Conservation (phyloP, 192 early-diverging fungal species). For the Paraglomus occultum region DNA sequence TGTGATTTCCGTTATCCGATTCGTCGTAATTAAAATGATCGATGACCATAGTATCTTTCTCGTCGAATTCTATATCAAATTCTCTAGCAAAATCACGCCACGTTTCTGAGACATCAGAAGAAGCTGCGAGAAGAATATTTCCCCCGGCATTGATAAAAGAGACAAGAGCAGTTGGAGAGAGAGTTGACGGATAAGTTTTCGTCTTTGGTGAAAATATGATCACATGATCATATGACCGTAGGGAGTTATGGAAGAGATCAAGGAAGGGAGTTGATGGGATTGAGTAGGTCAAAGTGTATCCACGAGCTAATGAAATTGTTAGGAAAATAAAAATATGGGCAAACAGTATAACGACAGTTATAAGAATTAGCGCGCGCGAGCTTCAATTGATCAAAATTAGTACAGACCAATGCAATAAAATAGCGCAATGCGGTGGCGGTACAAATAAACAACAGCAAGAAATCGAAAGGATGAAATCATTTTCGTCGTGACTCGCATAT, state of each 20-base stretch:
- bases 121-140: constrained; percentile 78
- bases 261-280: constrained; percentile 52
- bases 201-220: constrained; percentile 77
- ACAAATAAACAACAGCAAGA: not conserved
- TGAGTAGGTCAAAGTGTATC: constrained; percentile 58
- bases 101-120: constrained; percentile 60
- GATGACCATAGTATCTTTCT: constrained; percentile 60
- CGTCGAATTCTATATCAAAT: constrained; percentile 86
- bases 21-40: constrained; percentile 65
- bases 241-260: constrained; percentile 56
- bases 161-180: constrained; percentile 56
- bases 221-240: constrained; percentile 76
- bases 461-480: not conserved
- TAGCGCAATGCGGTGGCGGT: not conserved
- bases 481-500: too few relatives aligned
- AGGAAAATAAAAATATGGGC: not conserved
- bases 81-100: constrained; percentile 84
- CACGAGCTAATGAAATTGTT: constrained; percentile 45
- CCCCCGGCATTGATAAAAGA: constrained; percentile 90
- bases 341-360: too few relatives aligned
- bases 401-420: not conserved
- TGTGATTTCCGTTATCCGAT: constrained; percentile 44
- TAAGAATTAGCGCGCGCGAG: too few relatives aligned
- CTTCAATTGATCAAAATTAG: too few relatives aligned
- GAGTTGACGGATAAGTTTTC: constrained; percentile 42